These are phyloP conservation scores for Phytophthora palmivora DNA, from an alignment of 352 stramenopile genomes.

Conservation along the genomic window DNA sequence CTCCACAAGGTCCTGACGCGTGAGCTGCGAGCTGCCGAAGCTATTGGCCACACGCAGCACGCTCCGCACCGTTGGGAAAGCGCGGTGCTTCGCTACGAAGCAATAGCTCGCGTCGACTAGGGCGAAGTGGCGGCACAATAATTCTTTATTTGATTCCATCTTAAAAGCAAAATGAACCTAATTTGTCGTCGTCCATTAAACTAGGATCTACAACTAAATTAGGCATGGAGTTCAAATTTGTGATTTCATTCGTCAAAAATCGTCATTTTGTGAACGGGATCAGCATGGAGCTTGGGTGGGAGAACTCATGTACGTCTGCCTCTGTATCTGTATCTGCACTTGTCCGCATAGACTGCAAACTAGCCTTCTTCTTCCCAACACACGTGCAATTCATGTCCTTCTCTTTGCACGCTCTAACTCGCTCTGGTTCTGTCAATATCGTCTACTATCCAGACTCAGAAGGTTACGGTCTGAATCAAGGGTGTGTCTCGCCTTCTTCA, in stretches of 20 bases:
- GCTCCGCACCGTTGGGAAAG: slow-evolving; percentile 53
- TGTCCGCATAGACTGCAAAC: background rate
- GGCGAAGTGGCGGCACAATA: slow-evolving; percentile 54
- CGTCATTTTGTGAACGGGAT: slow-evolving; percentile 1
- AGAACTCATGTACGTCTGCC: slow-evolving; percentile 74
- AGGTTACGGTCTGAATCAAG: slow-evolving; percentile 45
- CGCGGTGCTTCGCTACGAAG: slow-evolving; percentile 64
- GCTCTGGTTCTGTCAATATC: slow-evolving; percentile 8
- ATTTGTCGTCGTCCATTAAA: too few species aligned
- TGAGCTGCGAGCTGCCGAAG: slow-evolving; percentile 50
- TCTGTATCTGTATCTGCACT: background rate
- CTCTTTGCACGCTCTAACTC: slow-evolving; percentile 16
- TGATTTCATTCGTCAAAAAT: slow-evolving; percentile 4
- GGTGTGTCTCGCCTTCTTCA: slow-evolving; percentile 19
- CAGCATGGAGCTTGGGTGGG: slow-evolving; percentile 73
- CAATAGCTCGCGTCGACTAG: slow-evolving; percentile 73
- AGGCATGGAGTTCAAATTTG: too few species aligned
- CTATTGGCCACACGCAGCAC: slow-evolving; percentile 72
- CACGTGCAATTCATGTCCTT: background rate
- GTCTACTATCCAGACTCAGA: slow-evolving; percentile 40
- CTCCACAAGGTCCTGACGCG: slow-evolving; percentile 41
- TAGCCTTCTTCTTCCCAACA: background rate
- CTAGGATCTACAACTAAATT: too few species aligned
- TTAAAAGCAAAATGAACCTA: too few species aligned
- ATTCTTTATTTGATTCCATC: slow-evolving; percentile 1